Evolutionary conservation across 805 yeast genomes (phyloP).

Genomic region (Crinitomyces ghanaensis): DNA sequence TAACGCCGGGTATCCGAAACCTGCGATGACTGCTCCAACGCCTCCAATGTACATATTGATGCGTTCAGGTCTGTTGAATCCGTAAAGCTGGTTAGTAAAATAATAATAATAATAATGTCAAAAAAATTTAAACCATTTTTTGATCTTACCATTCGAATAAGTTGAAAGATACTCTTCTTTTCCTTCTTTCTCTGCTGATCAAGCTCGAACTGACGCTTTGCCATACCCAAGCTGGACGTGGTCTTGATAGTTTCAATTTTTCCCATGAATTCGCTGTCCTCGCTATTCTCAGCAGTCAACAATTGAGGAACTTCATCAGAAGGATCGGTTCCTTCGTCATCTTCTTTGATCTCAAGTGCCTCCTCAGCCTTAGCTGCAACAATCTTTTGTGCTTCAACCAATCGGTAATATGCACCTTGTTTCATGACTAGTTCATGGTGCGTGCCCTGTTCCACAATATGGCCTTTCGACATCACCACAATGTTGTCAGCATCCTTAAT

Average conservation of each 20-base stretch:
- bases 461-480: constrained; percentile 40
- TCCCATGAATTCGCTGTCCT: constrained; percentile 6
- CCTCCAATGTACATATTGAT: constrained; percentile 18
- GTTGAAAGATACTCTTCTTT: constrained; percentile 3
- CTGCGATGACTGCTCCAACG: constrained; percentile 21
- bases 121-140: neutral
- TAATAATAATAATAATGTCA: neutral
- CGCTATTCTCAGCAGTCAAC: constrained; percentile 3
- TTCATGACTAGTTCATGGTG: constrained; percentile 27
- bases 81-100: constrained; percentile 6
- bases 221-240: constrained; percentile 11
- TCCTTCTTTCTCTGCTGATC: too few relatives aligned
- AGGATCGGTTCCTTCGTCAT: constrained; percentile 11
- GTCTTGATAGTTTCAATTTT: constrained; percentile 13
- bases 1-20: constrained; percentile 29
- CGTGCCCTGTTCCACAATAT: constrained; percentile 37
- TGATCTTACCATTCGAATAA: constrained; percentile 3
- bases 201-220: neutral
- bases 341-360: constrained; percentile 12
- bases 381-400: constrained; percentile 30
- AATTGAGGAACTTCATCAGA: constrained; percentile 2
- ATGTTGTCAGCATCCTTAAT: constrained; percentile 45
- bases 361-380: neutral
- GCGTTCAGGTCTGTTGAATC: constrained; percentile 19
- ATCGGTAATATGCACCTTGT: constrained; percentile 21